Base-by-base conservation (phyloP, 2,329 filamentous ascomycete genomes). In the Chlorencoelia australis region DNA sequence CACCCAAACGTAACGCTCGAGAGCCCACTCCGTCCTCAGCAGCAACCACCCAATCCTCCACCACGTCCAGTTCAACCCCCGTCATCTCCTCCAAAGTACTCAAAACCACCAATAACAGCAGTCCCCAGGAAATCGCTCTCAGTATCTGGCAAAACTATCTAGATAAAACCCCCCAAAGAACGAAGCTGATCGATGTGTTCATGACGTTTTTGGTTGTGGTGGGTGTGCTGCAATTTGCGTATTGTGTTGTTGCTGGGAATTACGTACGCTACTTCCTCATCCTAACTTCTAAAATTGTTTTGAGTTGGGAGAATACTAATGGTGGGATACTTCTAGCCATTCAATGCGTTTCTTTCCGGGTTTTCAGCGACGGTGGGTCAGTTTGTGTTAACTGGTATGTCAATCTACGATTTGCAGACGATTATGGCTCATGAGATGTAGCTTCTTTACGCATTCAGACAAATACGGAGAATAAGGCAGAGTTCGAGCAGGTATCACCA, bases 291-390 rank as follows among this genome's bases (percentile, higher is more conserved):
- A 25, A 4, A 10, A 10, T 13, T 21, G 20, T 19, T n/a, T 31
- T 30, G 15, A 9, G 18, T 25, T 11, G 1, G 22, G 19, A 18
- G 15, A 11, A 25, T 29, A n/a, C 39, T 49, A 27, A 47, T 35
- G 7, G 15, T 27, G 13, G 9, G 17, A 14, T 30, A n/a, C 11
- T 30, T 5, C 16, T 47, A 96, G 89, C 91, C 91, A 7, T 98
- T 98, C 71, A 98, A 98, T 61, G 91, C 93, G 47, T 98, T 98
- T 68, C 76, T 98, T 20, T 85, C 88, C 20, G 93, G 91, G 31
- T 98, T 98, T 68, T 79, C 77, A 43, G 86, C 89, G 11, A 91
- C 89, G 1, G 89, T 98, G 45, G 91, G 91, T 44, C 91, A 98
- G 60, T 98, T 98, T 60, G 91, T 98, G 45, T 75, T 98, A 50